A percentile compares a stretch with the other conserved stretches of the same genome.
Evolutionary conservation across 1,139 yeast species (phyloP).

Genomic region (Yamadazyma diospyri): DNA sequence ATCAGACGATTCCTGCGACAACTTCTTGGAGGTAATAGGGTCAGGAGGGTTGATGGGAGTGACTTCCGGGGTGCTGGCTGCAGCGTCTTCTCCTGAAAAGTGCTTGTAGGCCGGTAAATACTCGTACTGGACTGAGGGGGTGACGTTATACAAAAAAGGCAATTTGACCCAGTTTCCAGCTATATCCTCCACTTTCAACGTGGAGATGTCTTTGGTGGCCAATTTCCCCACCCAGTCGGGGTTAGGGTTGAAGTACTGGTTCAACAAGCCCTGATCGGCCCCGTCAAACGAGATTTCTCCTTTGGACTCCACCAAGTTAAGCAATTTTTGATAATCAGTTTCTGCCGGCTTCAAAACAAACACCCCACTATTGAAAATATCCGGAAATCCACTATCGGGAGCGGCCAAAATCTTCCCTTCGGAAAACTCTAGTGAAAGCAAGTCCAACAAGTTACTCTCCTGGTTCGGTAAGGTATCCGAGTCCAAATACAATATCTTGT

Average conservation of each 20-base stretch:
- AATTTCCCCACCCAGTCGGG: slow-evolving; percentile 41
- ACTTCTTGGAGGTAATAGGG: slow-evolving; percentile 4
- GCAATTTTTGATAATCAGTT: slow-evolving; percentile 42
- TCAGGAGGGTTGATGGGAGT: slow-evolving; percentile 10
- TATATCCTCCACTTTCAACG: slow-evolving; percentile 4
- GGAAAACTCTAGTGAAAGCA: slow-evolving; percentile 29
- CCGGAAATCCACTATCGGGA: slow-evolving; percentile 97
- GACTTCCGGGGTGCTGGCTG: slow-evolving; percentile 4
- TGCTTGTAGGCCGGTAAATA: slow-evolving; percentile 74
- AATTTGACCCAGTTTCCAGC: slow-evolving; percentile 56
- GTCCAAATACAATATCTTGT: slow-evolving; percentile 70
- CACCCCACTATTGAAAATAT: slow-evolving; percentile 88
- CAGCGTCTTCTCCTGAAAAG: slow-evolving; percentile 31
- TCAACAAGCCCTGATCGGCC: slow-evolving; percentile 91
- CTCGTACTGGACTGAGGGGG: slow-evolving; percentile 79
- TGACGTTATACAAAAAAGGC: slow-evolving; percentile 83
- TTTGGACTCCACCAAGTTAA: slow-evolving; percentile 28
- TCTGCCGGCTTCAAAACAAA: slow-evolving; percentile 61
- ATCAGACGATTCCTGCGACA: slow-evolving; percentile 8
- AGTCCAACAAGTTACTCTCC: slow-evolving; percentile 31
- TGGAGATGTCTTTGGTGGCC: slow-evolving; percentile 7
- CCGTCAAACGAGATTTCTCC: slow-evolving; percentile 71
- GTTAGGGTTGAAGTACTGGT: slow-evolving; percentile 63
- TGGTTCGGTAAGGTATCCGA: slow-evolving; percentile 68
- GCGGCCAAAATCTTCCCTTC: slow-evolving; percentile 57